A percentile compares a stretch with the other conserved stretches of the same genome.
These are phyloP conservation scores for Melastoma candidum DNA, from an alignment of 441 rosid genomes.

Conservation along the genomic window DNA sequence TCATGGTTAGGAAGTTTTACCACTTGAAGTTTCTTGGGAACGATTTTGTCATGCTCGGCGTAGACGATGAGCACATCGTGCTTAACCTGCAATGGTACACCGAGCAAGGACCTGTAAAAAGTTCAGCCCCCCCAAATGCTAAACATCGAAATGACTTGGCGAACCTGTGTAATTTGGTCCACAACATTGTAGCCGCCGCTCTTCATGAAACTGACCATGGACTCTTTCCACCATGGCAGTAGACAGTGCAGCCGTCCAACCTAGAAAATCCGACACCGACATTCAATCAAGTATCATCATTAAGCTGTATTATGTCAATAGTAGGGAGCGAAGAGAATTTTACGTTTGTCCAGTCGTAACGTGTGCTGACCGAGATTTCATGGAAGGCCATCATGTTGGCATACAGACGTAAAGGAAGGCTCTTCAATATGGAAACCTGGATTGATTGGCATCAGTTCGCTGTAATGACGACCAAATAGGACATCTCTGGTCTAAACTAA, in stretches of 20 bases:
- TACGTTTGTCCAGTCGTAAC: slow-evolving; percentile 59
- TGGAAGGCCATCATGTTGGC: slow-evolving; percentile 47
- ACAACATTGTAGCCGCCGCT: slow-evolving; percentile 64
- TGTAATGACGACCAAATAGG: not conserved
- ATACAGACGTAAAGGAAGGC: slow-evolving; percentile 44
- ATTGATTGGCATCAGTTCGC: not conserved
- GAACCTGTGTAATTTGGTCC: slow-evolving; percentile 40
- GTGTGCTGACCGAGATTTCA: slow-evolving; percentile 32
- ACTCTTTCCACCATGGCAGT: slow-evolving; percentile 75
- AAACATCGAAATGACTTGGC: too few species aligned
- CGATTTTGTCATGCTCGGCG: slow-evolving; percentile 51
- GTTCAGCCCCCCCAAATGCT: too few species aligned
- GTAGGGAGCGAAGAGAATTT: slow-evolving; percentile 7
- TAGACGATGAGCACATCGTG: slow-evolving; percentile 48
- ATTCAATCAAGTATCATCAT: too few species aligned
- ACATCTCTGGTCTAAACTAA: slow-evolving; percentile 2
- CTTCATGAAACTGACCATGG: slow-evolving; percentile 47
- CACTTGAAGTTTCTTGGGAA: slow-evolving; percentile 39
- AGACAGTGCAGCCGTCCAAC: slow-evolving; percentile 56
- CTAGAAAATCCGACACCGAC: slow-evolving; percentile 13
- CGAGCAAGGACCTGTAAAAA: too few species aligned
- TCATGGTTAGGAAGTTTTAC: slow-evolving; percentile 25
- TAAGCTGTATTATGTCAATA: too few species aligned
- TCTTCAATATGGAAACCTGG: slow-evolving; percentile 51
- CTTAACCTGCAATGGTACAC: slow-evolving; percentile 27